phyloP scores from a whole-genome alignment of 495 filamentous ascomycete species.

The Lophium mytilinum region DNA sequence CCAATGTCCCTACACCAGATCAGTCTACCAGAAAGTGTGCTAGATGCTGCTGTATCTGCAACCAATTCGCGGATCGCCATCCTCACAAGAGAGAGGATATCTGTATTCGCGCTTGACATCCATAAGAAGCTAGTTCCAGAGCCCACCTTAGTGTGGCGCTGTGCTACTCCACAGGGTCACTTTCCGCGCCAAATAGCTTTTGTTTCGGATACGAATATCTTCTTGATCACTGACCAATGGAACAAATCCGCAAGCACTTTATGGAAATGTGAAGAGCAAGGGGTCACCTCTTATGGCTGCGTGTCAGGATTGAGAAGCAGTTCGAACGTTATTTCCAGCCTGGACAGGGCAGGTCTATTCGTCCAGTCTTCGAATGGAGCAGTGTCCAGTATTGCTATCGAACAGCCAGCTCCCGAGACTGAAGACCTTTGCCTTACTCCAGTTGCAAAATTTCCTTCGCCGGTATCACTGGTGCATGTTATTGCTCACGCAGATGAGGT shows the following conservation, averaged over 20 bases:
- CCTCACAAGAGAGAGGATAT: constrained; percentile 31
- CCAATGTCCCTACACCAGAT: constrained; percentile 85
- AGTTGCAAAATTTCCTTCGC: constrained; percentile 8
- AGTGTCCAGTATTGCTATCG: background rate
- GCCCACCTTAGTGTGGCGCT: constrained; percentile 27
- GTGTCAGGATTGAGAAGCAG: background rate
- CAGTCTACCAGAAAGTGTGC: constrained; percentile 48
- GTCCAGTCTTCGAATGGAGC: constrained; percentile 9
- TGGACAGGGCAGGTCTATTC: constrained; percentile 10
- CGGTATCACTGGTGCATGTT: constrained; percentile 8
- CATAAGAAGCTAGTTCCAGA: constrained; percentile 41
- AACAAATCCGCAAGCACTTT: constrained; percentile 7
- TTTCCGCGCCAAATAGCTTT: constrained; percentile 25
- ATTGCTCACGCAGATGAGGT: background rate
- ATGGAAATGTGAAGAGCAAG: constrained; percentile 5
- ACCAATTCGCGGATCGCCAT: constrained; percentile 62
- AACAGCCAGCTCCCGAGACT: background rate
- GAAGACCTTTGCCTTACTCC: background rate
- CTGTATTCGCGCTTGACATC: constrained; percentile 22
- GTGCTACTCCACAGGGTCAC: background rate
- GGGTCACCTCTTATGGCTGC: background rate
- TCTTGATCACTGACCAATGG: constrained; percentile 17
- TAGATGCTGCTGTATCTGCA: constrained; percentile 68
- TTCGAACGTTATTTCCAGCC: constrained; percentile 4
- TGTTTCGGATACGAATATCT: constrained; percentile 21